Evolutionary conservation across 768 basidiomycete species (phyloP), one percentile per base, ranked within the genome.

Genomic region (Mycena vitilis): DNA sequence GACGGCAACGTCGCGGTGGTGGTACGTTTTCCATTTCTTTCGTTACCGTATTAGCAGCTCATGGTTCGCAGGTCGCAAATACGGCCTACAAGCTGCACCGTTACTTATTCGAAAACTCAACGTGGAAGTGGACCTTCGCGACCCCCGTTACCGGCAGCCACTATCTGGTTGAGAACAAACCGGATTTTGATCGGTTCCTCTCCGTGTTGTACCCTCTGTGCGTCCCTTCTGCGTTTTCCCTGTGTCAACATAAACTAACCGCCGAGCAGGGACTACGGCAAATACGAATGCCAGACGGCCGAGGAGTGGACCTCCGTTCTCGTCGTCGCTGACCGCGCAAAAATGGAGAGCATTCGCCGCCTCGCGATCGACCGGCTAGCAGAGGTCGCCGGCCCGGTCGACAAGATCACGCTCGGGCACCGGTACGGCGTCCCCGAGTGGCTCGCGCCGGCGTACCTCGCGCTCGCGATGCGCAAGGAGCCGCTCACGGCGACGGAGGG

Each of bases 251-350:
- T 34, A 61, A 37, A 30, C 34, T 61, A 22, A 57, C 36, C 2
- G 20, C 42, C 34, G 30, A 37, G 8, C 57, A 82, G 81, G 15
- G 75, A 77, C 55, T 78, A 79, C 45, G 59, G 62, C 5, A 68
- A 73, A 37, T 68, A 73, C 10, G 80, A 81, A 44, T 74, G 79
- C 52, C 71, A 75, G 25, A 79, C 79, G 18, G 71, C 73, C 37
- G 76, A 79, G 18, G 81, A 81, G 49, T 84, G 83, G 82, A 75
- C 71, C 18, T 80, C 80, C 18, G 75, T 83, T 36, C 77, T 83
- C 16, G 53, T 73, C 20, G 73, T 84, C 49, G 73, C 78, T 12
- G 68, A 72, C 44, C 73, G 73, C 47, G 78, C 78, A 75, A 71
- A 71, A 12, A 79, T 82, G 67, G 7, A 68, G 0, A 75, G 76